These are phyloP conservation scores for Colletotrichum sp. DNA, from an alignment of 2,329 filamentous ascomycete genomes.

Conservation along the genomic window DNA sequence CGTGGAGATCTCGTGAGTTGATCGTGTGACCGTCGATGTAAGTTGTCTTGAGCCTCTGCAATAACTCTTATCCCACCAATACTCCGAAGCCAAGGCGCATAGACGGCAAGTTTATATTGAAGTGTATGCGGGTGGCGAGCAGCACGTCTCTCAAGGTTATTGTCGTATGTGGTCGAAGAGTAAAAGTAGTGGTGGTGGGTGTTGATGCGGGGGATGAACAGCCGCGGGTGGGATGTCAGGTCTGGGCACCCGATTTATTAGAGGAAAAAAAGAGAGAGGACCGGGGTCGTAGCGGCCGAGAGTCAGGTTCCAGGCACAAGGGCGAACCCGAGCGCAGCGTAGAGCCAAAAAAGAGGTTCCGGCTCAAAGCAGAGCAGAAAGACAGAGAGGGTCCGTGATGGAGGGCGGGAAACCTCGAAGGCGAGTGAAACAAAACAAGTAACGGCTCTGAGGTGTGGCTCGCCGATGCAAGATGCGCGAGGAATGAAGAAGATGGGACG, in stretches of 20 bases:
- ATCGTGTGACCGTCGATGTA: not conserved
- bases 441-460: conserved; percentile 5
- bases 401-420: conserved; percentile 3
- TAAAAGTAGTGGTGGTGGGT: not conserved
- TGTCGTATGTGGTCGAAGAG: not conserved
- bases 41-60: not conserved
- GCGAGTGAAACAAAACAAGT: conserved; percentile 21
- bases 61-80: not conserved
- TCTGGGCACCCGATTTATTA: conserved; percentile 14
- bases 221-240: not conserved
- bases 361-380: not conserved
- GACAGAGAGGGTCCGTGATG: not conserved
- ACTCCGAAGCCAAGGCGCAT: not conserved
- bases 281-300: not conserved
- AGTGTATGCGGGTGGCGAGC: not conserved
- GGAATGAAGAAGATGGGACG: conserved; percentile 11
- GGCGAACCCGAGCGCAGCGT: not conserved
- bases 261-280: not conserved
- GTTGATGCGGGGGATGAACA: not conserved
- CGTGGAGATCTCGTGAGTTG: not conserved
- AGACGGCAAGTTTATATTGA: not conserved
- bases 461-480: not conserved
- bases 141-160: not conserved
- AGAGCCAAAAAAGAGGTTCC: not conserved
- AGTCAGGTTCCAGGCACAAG: not conserved